phyloP scores from a whole-genome alignment of 768 basidiomycete species.

The Plicaturopsis crispa region DNA sequence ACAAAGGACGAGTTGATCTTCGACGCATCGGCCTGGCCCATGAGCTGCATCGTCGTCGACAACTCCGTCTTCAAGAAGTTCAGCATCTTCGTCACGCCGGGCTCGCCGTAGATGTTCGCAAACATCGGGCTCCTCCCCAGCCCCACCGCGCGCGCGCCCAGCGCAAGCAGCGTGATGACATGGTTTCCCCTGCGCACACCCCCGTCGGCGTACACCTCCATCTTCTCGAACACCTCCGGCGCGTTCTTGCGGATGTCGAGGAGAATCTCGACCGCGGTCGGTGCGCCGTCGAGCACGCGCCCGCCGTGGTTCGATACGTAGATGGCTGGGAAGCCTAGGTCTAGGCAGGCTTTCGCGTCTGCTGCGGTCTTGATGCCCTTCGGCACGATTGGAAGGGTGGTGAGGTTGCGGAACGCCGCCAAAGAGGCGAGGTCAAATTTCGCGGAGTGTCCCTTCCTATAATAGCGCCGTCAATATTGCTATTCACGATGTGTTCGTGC shows the following conservation, averaged over 20 bases:
- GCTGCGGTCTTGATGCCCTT: slow-evolving; percentile 22
- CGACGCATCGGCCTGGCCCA: slow-evolving; percentile 15
- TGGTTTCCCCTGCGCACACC: slow-evolving; percentile 39
- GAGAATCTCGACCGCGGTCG: slow-evolving; percentile 29
- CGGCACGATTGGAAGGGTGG: slow-evolving; percentile 17
- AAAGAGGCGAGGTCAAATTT: slow-evolving; percentile 15
- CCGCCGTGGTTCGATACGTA: slow-evolving; percentile 33
- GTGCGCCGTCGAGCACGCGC: slow-evolving; percentile 28
- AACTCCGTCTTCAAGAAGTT: slow-evolving; percentile 14
- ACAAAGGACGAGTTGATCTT: slow-evolving; percentile 15
- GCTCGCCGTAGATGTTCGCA: slow-evolving; percentile 28
- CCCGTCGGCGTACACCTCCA: slow-evolving; percentile 38
- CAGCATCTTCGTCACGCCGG: slow-evolving; percentile 19
- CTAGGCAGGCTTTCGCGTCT: slow-evolving; percentile 24
- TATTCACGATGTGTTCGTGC: not conserved
- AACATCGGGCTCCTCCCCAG: slow-evolving; percentile 30
- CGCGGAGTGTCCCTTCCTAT: slow-evolving; percentile 16
- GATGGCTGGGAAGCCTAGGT: slow-evolving; percentile 30
- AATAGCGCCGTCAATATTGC: not conserved
- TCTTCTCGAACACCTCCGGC: slow-evolving; percentile 29
- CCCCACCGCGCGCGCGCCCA: slow-evolving; percentile 34
- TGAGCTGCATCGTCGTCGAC: slow-evolving; percentile 15
- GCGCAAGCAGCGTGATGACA: slow-evolving; percentile 31
- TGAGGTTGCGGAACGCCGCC: slow-evolving; percentile 17
- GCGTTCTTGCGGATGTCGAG: slow-evolving; percentile 29